phyloP scores from a whole-genome alignment of 2,329 filamentous ascomycete genomes.

The Pezicula rhizophila region DNA sequence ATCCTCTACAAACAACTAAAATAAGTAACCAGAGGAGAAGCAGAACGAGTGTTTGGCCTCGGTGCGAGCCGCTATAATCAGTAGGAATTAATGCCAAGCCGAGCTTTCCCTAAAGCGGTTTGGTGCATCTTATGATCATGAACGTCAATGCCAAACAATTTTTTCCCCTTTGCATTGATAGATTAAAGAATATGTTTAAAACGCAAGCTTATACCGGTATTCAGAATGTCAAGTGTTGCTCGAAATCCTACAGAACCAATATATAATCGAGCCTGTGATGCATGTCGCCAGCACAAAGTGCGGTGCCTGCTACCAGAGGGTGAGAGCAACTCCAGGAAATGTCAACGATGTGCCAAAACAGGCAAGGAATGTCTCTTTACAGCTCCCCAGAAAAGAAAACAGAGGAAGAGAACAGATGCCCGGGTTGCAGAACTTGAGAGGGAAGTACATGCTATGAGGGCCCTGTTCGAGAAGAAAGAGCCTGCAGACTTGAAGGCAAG shows the following conservation, averaged over 20 bases:
- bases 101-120: too few species aligned
- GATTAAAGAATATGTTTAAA: too few species aligned
- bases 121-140: too few species aligned
- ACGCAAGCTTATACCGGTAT: too few species aligned
- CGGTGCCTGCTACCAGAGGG: slow-evolving; percentile 28
- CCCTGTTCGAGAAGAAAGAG: slow-evolving; percentile 23
- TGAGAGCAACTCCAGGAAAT: slow-evolving; percentile 14
- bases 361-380: slow-evolving; percentile 31
- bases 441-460: slow-evolving; percentile 31
- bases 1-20: too few species aligned
- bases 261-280: slow-evolving; percentile 30
- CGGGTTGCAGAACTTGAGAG: slow-evolving; percentile 34
- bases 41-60: too few species aligned
- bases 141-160: too few species aligned
- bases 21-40: too few species aligned
- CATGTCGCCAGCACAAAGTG: slow-evolving; percentile 33
- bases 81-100: too few species aligned
- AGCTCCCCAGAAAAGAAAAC: slow-evolving; percentile 30
- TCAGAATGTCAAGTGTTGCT: neutral
- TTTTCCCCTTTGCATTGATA: too few species aligned
- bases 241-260: slow-evolving; percentile 5
- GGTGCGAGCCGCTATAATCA: too few species aligned
- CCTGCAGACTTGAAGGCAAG: neutral
- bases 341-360: slow-evolving; percentile 29
- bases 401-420: slow-evolving; percentile 34